Conservation (phyloP, 1,284 basidiomycete genomes). For the Malassezia sympodialis region DNA sequence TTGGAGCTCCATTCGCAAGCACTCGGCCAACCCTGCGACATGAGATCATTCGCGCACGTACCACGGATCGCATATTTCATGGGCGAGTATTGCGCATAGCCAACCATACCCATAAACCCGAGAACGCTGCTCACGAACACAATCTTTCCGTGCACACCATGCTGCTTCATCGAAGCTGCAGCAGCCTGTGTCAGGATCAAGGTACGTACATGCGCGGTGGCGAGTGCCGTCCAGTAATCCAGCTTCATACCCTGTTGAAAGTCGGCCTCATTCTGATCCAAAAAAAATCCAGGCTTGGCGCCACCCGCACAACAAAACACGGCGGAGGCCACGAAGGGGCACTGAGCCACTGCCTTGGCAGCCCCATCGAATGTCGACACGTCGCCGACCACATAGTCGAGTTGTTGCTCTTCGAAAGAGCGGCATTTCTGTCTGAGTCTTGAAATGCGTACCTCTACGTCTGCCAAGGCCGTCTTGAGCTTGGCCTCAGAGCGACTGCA, state of each 20-base stretch:
- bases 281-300: constrained; percentile 60
- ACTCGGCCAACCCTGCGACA: constrained; percentile 66
- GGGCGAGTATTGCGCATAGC: constrained; percentile 75
- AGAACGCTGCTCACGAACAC: constrained; percentile 73
- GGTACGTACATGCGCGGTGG: constrained; percentile 62
- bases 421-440: constrained; percentile 14
- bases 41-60: constrained; percentile 38
- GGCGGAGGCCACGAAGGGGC: constrained; percentile 55
- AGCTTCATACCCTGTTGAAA: constrained; percentile 53
- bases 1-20: constrained; percentile 68
- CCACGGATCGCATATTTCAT: constrained; percentile 82
- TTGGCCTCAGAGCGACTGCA: constrained; percentile 62
- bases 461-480: constrained; percentile 56
- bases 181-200: not conserved
- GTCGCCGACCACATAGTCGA: constrained; percentile 31
- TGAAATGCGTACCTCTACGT: constrained; percentile 56
- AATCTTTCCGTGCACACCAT: constrained; percentile 57
- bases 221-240: constrained; percentile 56
- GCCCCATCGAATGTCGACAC: constrained; percentile 39
- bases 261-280: constrained; percentile 59
- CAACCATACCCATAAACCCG: constrained; percentile 69
- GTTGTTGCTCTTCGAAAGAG: constrained; percentile 14
- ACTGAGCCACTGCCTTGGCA: constrained; percentile 18
- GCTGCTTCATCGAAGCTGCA: not conserved
- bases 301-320: constrained; percentile 69